These are phyloP conservation scores for Cotoneaster glaucophyllus DNA, from an alignment of 306 rosid genomes.

Conservation along the genomic window DNA sequence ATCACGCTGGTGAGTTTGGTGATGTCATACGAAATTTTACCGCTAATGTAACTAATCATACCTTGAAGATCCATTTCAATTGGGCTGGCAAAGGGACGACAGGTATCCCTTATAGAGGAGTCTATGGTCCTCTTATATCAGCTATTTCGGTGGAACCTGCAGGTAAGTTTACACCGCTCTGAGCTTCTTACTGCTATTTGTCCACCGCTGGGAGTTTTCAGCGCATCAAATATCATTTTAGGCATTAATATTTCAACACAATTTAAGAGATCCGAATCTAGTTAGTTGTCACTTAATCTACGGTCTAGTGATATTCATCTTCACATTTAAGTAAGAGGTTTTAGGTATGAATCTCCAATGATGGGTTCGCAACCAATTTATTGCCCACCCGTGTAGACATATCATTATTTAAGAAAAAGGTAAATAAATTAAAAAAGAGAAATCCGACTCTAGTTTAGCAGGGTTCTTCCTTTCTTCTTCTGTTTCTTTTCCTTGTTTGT, in stretches of 20 bases:
- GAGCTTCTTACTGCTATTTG: background rate
- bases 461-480: no score
- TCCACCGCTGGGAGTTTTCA: background rate
- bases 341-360: no score
- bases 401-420: no score
- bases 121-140: slow-evolving; percentile 19
- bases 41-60: slow-evolving; percentile 4
- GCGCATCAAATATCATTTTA: background rate
- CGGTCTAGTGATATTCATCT: background rate
- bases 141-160: slow-evolving; percentile 11
- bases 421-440: no score
- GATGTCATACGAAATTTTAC: background rate
- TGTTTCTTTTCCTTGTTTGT: background rate
- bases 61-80: slow-evolving; percentile 40
- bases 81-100: slow-evolving; percentile 41
- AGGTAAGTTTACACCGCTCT: slow-evolving; percentile 1
- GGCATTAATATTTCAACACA: background rate
- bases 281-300: background rate
- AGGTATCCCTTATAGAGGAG: background rate
- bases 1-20: slow-evolving; percentile 31
- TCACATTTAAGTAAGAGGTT: background rate
- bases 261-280: background rate
- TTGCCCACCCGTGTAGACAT: no score
- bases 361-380: rapidly evolving
- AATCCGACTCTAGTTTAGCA: no score